phyloP scores from a whole-genome alignment of 2,329 filamentous ascomycete species.

The Ascochyta pisi region DNA sequence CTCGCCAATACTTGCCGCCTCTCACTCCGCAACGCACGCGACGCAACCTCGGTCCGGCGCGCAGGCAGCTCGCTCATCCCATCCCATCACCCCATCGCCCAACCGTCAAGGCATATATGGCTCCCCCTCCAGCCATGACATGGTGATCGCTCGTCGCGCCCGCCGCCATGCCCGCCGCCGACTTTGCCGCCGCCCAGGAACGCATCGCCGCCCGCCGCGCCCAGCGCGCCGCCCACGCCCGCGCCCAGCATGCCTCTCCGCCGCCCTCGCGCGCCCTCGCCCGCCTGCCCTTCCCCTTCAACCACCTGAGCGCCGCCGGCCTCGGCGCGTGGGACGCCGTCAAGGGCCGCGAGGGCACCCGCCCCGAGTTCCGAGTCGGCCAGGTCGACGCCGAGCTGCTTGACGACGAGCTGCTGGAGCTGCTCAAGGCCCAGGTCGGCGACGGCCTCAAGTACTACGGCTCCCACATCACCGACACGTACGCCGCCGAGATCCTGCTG shows the following conservation, averaged over 20 bases:
- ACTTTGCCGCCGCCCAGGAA: conserved; percentile 88
- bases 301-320: conserved; percentile 59
- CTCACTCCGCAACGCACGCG: neutral
- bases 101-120: no score
- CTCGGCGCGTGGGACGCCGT: conserved; percentile 72
- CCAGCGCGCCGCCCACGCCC: conserved; percentile 72
- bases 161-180: conserved; percentile 56
- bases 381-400: conserved; percentile 96
- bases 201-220: conserved; percentile 82
- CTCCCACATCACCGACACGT: conserved; percentile 79
- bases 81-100: conserved; percentile 29
- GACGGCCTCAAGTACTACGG: conserved; percentile 89
- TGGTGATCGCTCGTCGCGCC: neutral
- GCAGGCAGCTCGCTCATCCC: conserved; percentile 4
- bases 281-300: conserved; percentile 63
- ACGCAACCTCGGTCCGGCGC: conserved; percentile 39
- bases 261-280: conserved; percentile 54
- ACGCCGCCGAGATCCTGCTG: conserved; percentile 83
- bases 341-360: conserved; percentile 76
- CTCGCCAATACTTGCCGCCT: conserved; percentile 15
- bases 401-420: conserved; percentile 87
- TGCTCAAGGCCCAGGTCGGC: conserved; percentile 84
- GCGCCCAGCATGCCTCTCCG: conserved; percentile 51
- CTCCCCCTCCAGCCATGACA: neutral
- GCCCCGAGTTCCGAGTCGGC: conserved; percentile 88